Conservation (phyloP, 148 eudicot genomes). For the Fallopia convolvulus region DNA sequence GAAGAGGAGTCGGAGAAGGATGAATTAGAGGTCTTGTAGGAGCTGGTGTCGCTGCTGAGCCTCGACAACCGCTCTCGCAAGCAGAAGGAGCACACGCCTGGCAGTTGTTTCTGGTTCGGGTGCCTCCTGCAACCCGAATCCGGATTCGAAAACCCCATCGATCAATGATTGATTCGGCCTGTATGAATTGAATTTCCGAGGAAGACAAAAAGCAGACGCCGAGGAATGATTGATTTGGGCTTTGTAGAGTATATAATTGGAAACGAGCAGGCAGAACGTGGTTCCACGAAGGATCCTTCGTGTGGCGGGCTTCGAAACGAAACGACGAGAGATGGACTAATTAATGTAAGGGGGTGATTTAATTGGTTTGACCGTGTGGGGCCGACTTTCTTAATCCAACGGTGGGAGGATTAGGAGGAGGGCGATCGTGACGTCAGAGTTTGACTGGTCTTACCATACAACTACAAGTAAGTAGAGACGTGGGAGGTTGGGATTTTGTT, state of each 20-base stretch:
- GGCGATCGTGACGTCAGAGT: too few species aligned
- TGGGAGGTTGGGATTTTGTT: background rate
- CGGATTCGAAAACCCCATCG: slow-evolving; percentile 23
- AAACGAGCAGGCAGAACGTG: background rate
- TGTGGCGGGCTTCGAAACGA: background rate
- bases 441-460: too few species aligned
- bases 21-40: background rate
- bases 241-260: background rate
- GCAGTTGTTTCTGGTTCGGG: slow-evolving; percentile 23
- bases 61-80: slow-evolving; percentile 23
- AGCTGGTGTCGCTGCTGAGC: slow-evolving; percentile 7
- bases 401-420: background rate
- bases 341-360: background rate
- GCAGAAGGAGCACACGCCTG: slow-evolving; percentile 34
- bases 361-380: background rate
- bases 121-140: slow-evolving; percentile 27
- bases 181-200: too few species aligned
- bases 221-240: background rate
- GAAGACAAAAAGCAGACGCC: background rate
- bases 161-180: background rate
- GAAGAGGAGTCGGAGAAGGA: slow-evolving; percentile 8
- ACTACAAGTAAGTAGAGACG: background rate
- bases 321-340: background rate
- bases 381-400: background rate
- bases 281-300: background rate